Conservation (phyloP, 2,329 filamentous ascomycete species). For the Epichloe bromicola region DNA sequence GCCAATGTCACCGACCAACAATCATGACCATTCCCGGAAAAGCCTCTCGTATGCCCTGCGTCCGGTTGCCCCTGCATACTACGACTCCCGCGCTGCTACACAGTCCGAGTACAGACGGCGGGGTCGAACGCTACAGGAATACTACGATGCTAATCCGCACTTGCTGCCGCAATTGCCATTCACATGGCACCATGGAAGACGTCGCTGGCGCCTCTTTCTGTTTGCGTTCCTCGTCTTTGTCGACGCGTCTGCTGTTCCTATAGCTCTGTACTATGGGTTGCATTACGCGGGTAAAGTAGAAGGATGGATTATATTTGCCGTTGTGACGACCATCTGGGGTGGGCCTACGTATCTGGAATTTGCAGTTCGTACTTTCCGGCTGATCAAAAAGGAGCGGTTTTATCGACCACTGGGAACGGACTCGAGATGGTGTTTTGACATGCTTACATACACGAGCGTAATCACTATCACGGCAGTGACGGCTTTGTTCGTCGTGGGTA, state of each 20-base stretch:
- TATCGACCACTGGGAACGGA: slow-evolving; percentile 36
- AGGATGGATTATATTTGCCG: slow-evolving; percentile 34
- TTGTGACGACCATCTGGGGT: slow-evolving; percentile 42
- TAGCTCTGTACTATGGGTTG: slow-evolving; percentile 39
- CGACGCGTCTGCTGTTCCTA: slow-evolving; percentile 30
- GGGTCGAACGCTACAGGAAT: slow-evolving; percentile 23
- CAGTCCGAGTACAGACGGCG: slow-evolving; percentile 21
- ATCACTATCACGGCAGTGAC: slow-evolving; percentile 37
- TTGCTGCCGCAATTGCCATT: slow-evolving; percentile 27
- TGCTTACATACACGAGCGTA: slow-evolving; percentile 32
- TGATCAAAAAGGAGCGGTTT: slow-evolving; percentile 34
- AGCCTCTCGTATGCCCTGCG: slow-evolving; percentile 24
- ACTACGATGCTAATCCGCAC: slow-evolving; percentile 25
- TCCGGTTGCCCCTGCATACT: slow-evolving; percentile 23
- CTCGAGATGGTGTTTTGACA: slow-evolving; percentile 36
- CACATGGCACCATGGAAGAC: slow-evolving; percentile 27
- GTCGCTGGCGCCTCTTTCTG: slow-evolving; percentile 30
- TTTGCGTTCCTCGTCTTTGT: slow-evolving; percentile 36
- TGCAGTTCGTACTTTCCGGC: slow-evolving; percentile 32
- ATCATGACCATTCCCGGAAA: slow-evolving; percentile 10
- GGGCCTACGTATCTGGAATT: slow-evolving; percentile 42
- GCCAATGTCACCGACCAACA: not conserved
- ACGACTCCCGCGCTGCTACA: slow-evolving; percentile 26
- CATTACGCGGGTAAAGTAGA: slow-evolving; percentile 26
- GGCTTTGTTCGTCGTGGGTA: slow-evolving; percentile 35